Conservation (phyloP, 23 red algal genomes). For the Gracilaria caudata region DNA sequence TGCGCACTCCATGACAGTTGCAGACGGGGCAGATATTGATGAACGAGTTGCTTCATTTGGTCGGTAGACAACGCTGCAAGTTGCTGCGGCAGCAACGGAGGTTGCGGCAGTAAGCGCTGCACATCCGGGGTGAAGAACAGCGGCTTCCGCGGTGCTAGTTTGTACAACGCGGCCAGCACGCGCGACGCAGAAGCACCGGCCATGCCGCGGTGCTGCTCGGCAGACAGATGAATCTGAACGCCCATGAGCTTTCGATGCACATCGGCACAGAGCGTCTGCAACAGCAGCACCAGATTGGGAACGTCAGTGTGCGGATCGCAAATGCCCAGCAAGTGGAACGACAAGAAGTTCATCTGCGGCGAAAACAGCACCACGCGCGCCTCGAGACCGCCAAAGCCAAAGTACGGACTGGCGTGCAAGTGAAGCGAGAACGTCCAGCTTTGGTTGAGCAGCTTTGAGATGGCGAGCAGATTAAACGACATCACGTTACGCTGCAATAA, state of each 20-base stretch:
- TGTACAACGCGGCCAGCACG: background rate
- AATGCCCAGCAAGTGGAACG: constrained; percentile 14
- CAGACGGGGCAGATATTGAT: background rate
- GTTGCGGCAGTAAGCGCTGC: background rate
- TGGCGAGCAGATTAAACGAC: constrained; percentile 21
- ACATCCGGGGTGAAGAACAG: constrained; percentile 25
- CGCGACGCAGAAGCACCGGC: background rate
- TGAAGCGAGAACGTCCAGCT: constrained; percentile 21
- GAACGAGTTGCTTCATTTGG: background rate
- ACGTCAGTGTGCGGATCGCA: constrained; percentile 15
- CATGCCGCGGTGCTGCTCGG: background rate
- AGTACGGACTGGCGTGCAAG: constrained; percentile 22
- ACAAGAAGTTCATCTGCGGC: background rate
- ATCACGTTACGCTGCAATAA: background rate
- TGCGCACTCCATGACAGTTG: background rate
- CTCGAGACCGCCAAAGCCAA: background rate
- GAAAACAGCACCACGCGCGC: constrained; percentile 29
- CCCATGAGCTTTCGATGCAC: constrained; percentile 38
- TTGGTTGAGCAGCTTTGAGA: constrained; percentile 6
- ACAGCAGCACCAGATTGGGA: constrained; percentile 24
- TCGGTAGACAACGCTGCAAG: constrained; percentile 1
- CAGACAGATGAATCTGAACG: constrained; percentile 11
- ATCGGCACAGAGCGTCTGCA: constrained; percentile 14
- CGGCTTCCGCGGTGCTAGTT: background rate
- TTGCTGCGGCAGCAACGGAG: background rate